Conservation (phyloP, 352 stramenopile species). For the Thraustotheca clavata region DNA sequence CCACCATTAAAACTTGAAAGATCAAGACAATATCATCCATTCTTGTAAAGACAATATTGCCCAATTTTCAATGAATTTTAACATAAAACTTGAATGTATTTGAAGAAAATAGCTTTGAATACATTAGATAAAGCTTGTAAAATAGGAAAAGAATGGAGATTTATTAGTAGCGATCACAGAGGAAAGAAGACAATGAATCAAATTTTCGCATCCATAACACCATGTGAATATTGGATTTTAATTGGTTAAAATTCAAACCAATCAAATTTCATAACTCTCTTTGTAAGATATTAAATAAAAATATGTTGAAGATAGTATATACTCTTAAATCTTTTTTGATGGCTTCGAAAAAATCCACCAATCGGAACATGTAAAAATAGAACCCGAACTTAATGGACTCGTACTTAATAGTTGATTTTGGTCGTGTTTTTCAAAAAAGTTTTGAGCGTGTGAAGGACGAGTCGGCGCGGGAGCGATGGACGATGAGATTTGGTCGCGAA, state of each 20-base stretch:
- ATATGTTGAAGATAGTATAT: not conserved
- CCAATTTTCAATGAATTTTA: no score
- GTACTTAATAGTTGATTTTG: slow-evolving; percentile 7
- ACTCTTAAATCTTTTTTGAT: not conserved
- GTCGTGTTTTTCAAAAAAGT: slow-evolving; percentile 22
- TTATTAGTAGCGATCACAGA: no score
- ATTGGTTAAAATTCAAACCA: not conserved
- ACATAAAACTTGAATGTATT: no score
- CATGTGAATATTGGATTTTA: no score
- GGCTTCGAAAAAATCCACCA: not conserved
- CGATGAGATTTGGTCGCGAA: slow-evolving; percentile 13
- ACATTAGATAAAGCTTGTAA: no score
- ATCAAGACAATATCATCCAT: no score
- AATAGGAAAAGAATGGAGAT: no score
- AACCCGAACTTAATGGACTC: not conserved
- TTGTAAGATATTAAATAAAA: slow-evolving; percentile 5
- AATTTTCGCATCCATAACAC: no score
- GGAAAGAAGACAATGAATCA: no score
- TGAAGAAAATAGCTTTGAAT: no score
- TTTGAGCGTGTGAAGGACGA: slow-evolving; percentile 11
- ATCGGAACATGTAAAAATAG: slow-evolving; percentile 5
- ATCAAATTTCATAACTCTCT: not conserved
- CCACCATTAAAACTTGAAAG: no score
- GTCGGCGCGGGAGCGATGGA: slow-evolving; percentile 15
- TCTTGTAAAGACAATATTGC: no score